phyloP scores from a whole-genome alignment of 2,329 filamentous ascomycete genomes.

The Aspergillus cejpii region DNA sequence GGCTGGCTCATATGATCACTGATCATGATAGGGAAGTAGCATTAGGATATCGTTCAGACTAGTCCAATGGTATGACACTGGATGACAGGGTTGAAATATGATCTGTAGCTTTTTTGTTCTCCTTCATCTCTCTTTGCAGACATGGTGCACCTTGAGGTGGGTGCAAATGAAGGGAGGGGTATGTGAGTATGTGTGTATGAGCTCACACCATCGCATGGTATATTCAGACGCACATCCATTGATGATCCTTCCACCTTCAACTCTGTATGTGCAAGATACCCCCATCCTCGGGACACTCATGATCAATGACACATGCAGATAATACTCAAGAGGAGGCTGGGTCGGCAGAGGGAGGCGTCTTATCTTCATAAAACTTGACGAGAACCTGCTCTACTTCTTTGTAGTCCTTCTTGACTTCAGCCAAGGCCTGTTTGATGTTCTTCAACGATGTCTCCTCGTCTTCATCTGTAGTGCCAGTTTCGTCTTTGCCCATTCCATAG shows the following conservation, averaged over 20 bases:
- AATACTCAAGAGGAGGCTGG: background rate
- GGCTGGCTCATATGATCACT: too few relatives aligned
- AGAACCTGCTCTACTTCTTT: constrained; percentile 64
- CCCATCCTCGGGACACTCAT: background rate
- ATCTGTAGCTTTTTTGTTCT: background rate
- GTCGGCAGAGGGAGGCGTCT: background rate
- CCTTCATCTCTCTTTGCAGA: background rate
- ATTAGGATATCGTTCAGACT: background rate
- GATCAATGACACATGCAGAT: too few relatives aligned
- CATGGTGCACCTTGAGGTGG: background rate
- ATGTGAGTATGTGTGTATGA: constrained; percentile 7
- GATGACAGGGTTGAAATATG: background rate
- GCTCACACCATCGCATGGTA: constrained; percentile 10
- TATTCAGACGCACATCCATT: constrained; percentile 15
- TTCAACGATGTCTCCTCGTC: constrained; percentile 63
- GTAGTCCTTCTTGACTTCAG: constrained; percentile 69
- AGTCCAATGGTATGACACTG: background rate
- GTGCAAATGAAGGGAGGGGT: constrained; percentile 1
- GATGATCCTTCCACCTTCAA: constrained; percentile 11
- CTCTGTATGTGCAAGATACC: constrained; percentile 6
- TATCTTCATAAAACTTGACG: constrained; percentile 60
- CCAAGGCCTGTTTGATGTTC: constrained; percentile 63
- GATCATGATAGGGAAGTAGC: too few relatives aligned
- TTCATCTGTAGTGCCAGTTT: constrained; percentile 62
- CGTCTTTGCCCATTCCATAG: constrained; percentile 74